phyloP scores from a whole-genome alignment of 2,329 filamentous ascomycete genomes.

The Trichoderma lentiforme region DNA sequence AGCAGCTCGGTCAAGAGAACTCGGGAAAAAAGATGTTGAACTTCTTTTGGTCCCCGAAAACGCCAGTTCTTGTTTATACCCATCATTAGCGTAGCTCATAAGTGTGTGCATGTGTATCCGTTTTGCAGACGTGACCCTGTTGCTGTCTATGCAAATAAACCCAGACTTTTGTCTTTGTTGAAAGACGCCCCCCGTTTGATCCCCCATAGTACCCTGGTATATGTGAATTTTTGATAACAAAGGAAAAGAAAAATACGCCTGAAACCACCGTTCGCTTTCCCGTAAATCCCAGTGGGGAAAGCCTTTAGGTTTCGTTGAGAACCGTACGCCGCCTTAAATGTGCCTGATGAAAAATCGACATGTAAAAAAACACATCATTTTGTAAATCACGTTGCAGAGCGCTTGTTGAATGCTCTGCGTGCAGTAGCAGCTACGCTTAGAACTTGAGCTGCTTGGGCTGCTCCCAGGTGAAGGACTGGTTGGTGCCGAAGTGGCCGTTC shows the following conservation, averaged over 20 bases:
- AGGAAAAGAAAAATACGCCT: slow-evolving; percentile 30
- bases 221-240: slow-evolving; percentile 26
- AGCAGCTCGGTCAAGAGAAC: slow-evolving; percentile 40
- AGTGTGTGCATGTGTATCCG: slow-evolving; percentile 39
- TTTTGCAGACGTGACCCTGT: slow-evolving; percentile 30
- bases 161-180: slow-evolving; percentile 43
- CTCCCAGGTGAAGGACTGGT: slow-evolving; percentile 98
- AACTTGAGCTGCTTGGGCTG: slow-evolving; percentile 92
- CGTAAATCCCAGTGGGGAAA: slow-evolving; percentile 31
- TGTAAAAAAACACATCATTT: slow-evolving; percentile 35
- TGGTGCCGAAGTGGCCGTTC: slow-evolving; percentile 97
- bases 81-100: slow-evolving; percentile 38
- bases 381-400: slow-evolving; percentile 31
- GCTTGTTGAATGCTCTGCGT: slow-evolving; percentile 42
- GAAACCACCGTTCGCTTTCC: slow-evolving; percentile 35
- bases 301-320: slow-evolving; percentile 44
- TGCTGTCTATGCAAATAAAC: slow-evolving; percentile 39
- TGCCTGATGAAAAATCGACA: slow-evolving; percentile 37
- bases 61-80: slow-evolving; percentile 36
- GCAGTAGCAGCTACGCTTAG: slow-evolving; percentile 50
- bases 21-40: slow-evolving; percentile 48
- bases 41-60: slow-evolving; percentile 44
- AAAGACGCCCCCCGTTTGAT: slow-evolving; percentile 41
- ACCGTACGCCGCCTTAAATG: slow-evolving; percentile 41
- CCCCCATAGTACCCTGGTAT: slow-evolving; percentile 29